phyloP scores from a whole-genome alignment of 2,329 filamentous ascomycete genomes.

The Talaromyces marneffei region DNA sequence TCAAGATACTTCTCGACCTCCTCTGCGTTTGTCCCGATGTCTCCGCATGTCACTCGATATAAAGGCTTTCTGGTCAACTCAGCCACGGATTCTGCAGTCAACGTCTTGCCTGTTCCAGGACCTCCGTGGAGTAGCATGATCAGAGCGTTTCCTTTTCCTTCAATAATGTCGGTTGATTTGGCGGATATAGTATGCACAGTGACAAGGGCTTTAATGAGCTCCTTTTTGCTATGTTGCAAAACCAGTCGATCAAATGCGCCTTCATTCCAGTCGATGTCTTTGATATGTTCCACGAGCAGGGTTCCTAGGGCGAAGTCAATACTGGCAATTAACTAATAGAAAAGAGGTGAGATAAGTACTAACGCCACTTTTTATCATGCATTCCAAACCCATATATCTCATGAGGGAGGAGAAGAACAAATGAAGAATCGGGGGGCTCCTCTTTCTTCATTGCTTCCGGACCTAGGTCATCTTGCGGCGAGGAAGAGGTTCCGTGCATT shows the following conservation, averaged over 20 bases:
- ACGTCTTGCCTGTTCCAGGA: slow-evolving; percentile 51
- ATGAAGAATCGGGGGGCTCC: background rate
- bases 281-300: background rate
- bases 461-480: background rate
- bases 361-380: slow-evolving; percentile 6
- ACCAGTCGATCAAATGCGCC: background rate
- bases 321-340: background rate
- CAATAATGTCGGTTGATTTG: background rate
- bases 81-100: slow-evolving; percentile 47
- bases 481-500: background rate
- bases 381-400: slow-evolving; percentile 1
- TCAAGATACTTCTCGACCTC: slow-evolving; percentile 35
- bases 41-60: slow-evolving; percentile 45
- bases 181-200: background rate
- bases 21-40: slow-evolving; percentile 42
- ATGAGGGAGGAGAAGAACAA: background rate
- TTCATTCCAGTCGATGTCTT: background rate
- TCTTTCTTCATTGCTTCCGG: background rate
- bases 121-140: slow-evolving; percentile 48
- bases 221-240: background rate
- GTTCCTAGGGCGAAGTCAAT: background rate
- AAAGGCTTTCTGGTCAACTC: slow-evolving; percentile 48
- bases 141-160: slow-evolving; percentile 22
- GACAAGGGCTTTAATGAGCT: background rate
- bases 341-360: background rate